Percentiles rank a stretch among this genome's conserved stretches.
These are phyloP conservation scores for Phyllosticta citrichinensis DNA, from an alignment of 2,329 filamentous ascomycete genomes.

Conservation along the genomic window DNA sequence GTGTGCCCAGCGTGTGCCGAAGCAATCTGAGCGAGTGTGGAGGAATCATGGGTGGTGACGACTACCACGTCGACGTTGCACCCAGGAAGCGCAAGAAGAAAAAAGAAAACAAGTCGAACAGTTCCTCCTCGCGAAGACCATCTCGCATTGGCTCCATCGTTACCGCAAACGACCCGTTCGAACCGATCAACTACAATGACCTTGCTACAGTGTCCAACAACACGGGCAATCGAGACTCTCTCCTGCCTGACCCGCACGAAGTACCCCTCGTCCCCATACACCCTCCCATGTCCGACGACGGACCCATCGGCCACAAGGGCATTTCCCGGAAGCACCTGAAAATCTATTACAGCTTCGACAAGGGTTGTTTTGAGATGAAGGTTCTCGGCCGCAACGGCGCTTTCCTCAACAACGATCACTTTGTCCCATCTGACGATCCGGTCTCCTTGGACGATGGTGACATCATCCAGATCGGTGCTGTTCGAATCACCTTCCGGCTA, in stretches of 20 bases:
- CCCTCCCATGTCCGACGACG: slow-evolving; percentile 42
- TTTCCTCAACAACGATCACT: slow-evolving; percentile 53
- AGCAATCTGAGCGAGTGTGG: slow-evolving; percentile 20
- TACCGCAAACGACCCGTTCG: slow-evolving; percentile 24
- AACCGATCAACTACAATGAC: slow-evolving; percentile 37
- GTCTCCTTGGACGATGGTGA: slow-evolving; percentile 54
- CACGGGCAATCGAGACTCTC: slow-evolving; percentile 21
- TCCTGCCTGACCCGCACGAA: slow-evolving; percentile 51
- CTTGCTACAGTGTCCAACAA: slow-evolving; percentile 41
- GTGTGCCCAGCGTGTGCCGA: slow-evolving; percentile 10
- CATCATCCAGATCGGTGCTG: slow-evolving; percentile 60
- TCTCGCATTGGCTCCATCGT: slow-evolving; percentile 23
- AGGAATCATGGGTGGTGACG: slow-evolving; percentile 17
- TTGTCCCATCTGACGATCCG: slow-evolving; percentile 39
- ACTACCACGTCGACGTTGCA: slow-evolving; percentile 11
- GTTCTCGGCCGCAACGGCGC: slow-evolving; percentile 58
- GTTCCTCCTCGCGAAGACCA: slow-evolving; percentile 36
- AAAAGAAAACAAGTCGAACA: slow-evolving; percentile 38
- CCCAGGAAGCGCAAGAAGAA: slow-evolving; percentile 5
- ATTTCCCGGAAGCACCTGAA: slow-evolving; percentile 67
- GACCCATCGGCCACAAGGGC: slow-evolving; percentile 48
- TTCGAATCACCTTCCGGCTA: slow-evolving; percentile 58
- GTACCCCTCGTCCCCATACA: slow-evolving; percentile 63
- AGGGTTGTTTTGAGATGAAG: slow-evolving; percentile 54
- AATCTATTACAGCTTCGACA: slow-evolving; percentile 58